These are phyloP conservation scores for Coemansia sp. DNA, from an alignment of 192 early-diverging fungal species.

Conservation along the genomic window DNA sequence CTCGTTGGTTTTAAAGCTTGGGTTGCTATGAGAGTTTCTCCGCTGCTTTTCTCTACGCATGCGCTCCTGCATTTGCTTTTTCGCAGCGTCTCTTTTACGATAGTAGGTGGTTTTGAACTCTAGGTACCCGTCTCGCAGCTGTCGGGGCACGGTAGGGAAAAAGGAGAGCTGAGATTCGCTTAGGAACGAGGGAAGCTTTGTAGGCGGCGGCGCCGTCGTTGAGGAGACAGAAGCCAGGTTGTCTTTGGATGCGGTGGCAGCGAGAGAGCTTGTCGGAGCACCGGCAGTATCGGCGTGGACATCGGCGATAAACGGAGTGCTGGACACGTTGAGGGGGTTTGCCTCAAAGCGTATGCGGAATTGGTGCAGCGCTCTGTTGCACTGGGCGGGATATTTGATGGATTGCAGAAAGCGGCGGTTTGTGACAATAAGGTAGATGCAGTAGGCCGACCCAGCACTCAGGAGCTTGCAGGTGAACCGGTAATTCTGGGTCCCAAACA, in stretches of 20 bases:
- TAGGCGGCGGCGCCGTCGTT: background rate
- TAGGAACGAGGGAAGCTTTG: slow-evolving; percentile 9
- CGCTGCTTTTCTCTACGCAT: slow-evolving; percentile 25
- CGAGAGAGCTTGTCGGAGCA: too few species aligned
- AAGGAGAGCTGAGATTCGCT: slow-evolving; percentile 48
- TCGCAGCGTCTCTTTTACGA: slow-evolving; percentile 46
- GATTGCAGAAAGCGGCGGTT: slow-evolving; percentile 49
- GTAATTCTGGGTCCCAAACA: slow-evolving; percentile 43
- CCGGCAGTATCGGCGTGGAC: too few species aligned
- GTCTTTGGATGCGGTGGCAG: slow-evolving; percentile 2
- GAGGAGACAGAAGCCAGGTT: background rate
- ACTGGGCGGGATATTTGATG: slow-evolving; percentile 46
- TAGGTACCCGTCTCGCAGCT: slow-evolving; percentile 45
- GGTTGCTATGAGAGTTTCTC: slow-evolving; percentile 16
- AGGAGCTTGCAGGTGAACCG: slow-evolving; percentile 46
- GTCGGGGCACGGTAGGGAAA: slow-evolving; percentile 50
- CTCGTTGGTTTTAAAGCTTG: slow-evolving; percentile 22
- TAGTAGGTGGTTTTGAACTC: slow-evolving; percentile 51
- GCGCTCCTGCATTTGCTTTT: slow-evolving; percentile 44
- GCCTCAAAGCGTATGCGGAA: slow-evolving; percentile 50
- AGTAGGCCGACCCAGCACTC: slow-evolving; percentile 49
- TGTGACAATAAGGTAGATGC: slow-evolving; percentile 48
- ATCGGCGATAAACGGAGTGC: background rate
- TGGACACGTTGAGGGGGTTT: slow-evolving; percentile 22
- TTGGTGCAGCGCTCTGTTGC: slow-evolving; percentile 52